A percentile compares a stretch with the other conserved stretches of the same genome.
Evolutionary conservation across 805 yeast genomes (phyloP).

Genomic region (Candida lessepsii): DNA sequence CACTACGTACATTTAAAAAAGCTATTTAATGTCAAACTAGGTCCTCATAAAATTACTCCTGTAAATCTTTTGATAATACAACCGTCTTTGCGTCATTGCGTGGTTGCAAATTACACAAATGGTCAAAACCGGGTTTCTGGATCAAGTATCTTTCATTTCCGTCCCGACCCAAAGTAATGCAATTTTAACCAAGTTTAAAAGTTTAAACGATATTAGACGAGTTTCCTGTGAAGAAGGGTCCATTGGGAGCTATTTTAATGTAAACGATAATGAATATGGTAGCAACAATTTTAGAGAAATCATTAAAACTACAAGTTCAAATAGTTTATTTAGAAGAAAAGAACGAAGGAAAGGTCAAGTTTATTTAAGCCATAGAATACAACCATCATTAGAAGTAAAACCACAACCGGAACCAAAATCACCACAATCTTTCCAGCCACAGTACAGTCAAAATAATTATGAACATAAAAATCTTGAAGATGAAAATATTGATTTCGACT

Average conservation of each 20-base stretch:
- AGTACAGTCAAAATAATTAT: too few species aligned
- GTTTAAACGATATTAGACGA: too few species aligned
- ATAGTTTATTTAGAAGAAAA: constrained; percentile 13
- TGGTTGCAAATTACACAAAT: constrained; percentile 1
- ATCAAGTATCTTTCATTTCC: constrained; percentile 8
- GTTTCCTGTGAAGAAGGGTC: not conserved
- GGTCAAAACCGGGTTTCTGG: constrained; percentile 7
- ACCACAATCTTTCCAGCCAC: too few species aligned
- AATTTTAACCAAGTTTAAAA: too few species aligned
- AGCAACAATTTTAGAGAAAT: not conserved
- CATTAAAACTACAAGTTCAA: constrained; percentile 4
- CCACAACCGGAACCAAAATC: too few species aligned
- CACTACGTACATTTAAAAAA: too few species aligned
- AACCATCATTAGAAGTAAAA: too few species aligned
- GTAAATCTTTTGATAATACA: not conserved
- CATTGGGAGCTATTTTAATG: too few species aligned
- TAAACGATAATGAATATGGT: too few species aligned
- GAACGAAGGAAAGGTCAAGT: constrained; percentile 14
- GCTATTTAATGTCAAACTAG: too few species aligned
- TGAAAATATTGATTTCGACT: not conserved
- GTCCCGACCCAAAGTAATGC: not conserved
- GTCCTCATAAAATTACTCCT: too few species aligned
- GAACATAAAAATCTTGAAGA: not conserved
- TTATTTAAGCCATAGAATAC: constrained; percentile 5
- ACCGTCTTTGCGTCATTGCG: too few species aligned